Evolutionary conservation across 78 protist species (phyloP).

Genomic region (Chrysochromulina tobinii): DNA sequence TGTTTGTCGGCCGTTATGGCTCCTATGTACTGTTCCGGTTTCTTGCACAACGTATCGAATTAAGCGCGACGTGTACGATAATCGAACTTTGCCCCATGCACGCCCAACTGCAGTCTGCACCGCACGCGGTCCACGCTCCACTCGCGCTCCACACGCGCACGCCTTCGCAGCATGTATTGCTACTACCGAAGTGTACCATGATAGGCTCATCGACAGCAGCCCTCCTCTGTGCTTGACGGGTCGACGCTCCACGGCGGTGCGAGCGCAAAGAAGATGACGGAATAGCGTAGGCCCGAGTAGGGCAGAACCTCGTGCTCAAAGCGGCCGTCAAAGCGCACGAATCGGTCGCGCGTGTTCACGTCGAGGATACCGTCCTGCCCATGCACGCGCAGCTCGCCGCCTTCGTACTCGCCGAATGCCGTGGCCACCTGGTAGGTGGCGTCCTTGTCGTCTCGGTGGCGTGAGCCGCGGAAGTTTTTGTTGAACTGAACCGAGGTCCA

Average conservation of each 20-base stretch:
- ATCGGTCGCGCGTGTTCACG: neutral
- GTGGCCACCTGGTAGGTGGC: neutral
- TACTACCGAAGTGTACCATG: too few relatives aligned
- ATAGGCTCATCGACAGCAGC: too few relatives aligned
- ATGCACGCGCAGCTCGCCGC: neutral
- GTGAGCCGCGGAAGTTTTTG: neutral
- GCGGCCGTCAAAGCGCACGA: neutral
- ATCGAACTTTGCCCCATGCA: too few relatives aligned
- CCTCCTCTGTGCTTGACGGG: too few relatives aligned
- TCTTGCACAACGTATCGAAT: too few relatives aligned
- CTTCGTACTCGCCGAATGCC: neutral
- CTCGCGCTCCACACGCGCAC: too few relatives aligned
- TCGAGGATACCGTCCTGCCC: neutral
- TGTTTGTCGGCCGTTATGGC: too few relatives aligned
- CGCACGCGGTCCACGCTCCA: too few relatives aligned
- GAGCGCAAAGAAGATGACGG: neutral
- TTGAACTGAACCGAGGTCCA: neutral
- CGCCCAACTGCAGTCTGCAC: too few relatives aligned
- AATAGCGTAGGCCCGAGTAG: neutral
- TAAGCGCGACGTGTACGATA: too few relatives aligned
- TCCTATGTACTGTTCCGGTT: too few relatives aligned
- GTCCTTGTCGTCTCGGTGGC: constrained; percentile 1
- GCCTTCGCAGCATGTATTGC: too few relatives aligned
- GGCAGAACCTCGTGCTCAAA: neutral
- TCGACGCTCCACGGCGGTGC: neutral